Percentiles rank a stretch among this genome's conserved stretches.
Conservation (phyloP, 768 basidiomycete species). For the Tylopilus balloui region DNA sequence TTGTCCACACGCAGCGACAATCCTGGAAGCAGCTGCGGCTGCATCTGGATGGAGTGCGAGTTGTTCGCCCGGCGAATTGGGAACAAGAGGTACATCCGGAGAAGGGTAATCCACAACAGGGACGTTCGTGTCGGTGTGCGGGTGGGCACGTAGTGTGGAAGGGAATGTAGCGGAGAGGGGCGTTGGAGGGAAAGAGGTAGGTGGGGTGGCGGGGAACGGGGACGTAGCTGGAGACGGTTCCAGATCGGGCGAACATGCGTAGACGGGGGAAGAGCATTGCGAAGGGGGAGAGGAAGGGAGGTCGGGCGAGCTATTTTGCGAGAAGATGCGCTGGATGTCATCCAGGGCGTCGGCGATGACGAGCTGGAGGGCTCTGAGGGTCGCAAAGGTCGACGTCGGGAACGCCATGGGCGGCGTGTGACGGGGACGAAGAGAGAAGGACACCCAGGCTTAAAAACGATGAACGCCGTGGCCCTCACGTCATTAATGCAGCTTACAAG, state of each 20-base stretch:
- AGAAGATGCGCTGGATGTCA: constrained; percentile 62
- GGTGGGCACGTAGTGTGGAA: constrained; percentile 3
- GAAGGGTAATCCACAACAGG: constrained; percentile 49
- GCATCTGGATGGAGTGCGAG: constrained; percentile 59
- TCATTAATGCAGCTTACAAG: constrained; percentile 6
- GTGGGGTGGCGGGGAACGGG: constrained; percentile 22
- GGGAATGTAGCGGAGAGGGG: constrained; percentile 30
- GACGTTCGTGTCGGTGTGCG: neutral
- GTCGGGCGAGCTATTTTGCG: constrained; percentile 11
- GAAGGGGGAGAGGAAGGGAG: constrained; percentile 15
- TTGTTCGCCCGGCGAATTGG: constrained; percentile 46
- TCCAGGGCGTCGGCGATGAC: constrained; percentile 66
- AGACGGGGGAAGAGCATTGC: constrained; percentile 16
- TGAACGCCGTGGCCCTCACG: constrained; percentile 3
- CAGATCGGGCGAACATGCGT: constrained; percentile 31
- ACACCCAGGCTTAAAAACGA: constrained; percentile 16
- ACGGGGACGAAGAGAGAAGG: constrained; percentile 7
- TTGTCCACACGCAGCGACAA: constrained; percentile 69
- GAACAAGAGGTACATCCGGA: constrained; percentile 44
- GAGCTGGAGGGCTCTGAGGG: constrained; percentile 57
- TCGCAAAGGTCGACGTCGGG: constrained; percentile 54
- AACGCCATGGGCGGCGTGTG: constrained; percentile 21
- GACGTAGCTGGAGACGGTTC: constrained; percentile 29
- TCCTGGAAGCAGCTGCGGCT: constrained; percentile 53
- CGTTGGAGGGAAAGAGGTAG: constrained; percentile 25